Base-by-base conservation (phyloP, 2,329 filamentous ascomycete genomes). In the Escovopsis sp. region DNA sequence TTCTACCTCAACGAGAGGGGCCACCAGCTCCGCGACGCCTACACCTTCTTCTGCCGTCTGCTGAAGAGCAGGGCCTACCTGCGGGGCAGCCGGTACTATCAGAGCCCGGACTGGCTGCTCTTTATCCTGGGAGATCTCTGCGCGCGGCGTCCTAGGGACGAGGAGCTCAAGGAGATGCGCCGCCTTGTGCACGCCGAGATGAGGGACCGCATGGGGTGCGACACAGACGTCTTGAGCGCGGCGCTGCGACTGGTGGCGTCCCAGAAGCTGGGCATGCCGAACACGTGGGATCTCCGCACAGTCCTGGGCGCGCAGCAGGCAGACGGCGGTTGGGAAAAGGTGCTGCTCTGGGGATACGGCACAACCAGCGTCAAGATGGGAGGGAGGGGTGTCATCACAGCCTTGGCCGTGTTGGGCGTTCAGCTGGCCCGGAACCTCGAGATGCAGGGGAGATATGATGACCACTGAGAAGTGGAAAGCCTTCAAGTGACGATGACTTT, bases 1-100 rank as follows among this genome's bases (percentile, higher is more conserved):
- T 43, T 43, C 32, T 40, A 37, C 20, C 39, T 43, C 33, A 43
- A 40, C 42, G 27, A 15, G 16, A 13, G 20, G 4, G 42, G 37
- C 10, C 14, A 34, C 15, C 12, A 30, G 24, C 40, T 45, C 3
- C n/a, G 32, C 13, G 15, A 27, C 10, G 25, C 43, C 7, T 34
- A 39, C 6, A 25, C n/a, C 25, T 40, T 37, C 24, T 29, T 45
- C 30, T 42, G 40, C 40, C 36, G 37, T 11, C 10, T 45, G 11
- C 34, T 45, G 7, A 15, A 32, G 20, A 39, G 39, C 9, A 15
- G 39, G 15, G 34, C 43, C 8, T 45, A 42, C 36, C n/a, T 37
- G n/a, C 29, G 42, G 12, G 39, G 36, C 8, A 42, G 29, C 16
- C 39, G 43, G 2, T 45, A 45, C 35, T 45, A 45, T 20, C 25